Conservation (phyloP, 495 filamentous ascomycete genomes). For the Penicillium arizonense region DNA sequence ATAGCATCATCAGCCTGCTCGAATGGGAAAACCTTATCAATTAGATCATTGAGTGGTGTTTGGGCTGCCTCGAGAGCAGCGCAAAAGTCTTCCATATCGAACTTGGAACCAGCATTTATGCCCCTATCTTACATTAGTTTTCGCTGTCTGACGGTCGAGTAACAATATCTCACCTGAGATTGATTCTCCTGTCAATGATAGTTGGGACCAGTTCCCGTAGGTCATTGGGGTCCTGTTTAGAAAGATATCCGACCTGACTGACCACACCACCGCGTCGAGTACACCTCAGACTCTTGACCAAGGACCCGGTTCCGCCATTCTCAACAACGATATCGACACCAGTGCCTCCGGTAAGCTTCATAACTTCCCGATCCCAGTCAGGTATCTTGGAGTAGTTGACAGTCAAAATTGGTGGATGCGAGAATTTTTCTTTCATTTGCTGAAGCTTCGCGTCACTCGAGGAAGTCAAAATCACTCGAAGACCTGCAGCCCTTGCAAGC, state of each 20-base stretch:
- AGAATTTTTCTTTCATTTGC: slow-evolving; percentile 16
- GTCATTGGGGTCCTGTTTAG: slow-evolving; percentile 22
- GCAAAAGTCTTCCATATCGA: slow-evolving; percentile 36
- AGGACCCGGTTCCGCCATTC: slow-evolving; percentile 29
- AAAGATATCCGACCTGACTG: slow-evolving; percentile 41
- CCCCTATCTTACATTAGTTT: slow-evolving; percentile 19
- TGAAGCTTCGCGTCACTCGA: slow-evolving; percentile 35
- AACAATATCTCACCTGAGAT: slow-evolving; percentile 17
- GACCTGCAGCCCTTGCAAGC: slow-evolving; percentile 30
- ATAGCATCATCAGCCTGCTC: slow-evolving; percentile 36
- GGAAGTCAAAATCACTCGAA: slow-evolving; percentile 33
- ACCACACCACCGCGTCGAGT: slow-evolving; percentile 36
- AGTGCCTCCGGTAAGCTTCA: slow-evolving; percentile 28
- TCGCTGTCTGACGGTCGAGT: neutral
- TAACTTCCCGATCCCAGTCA: slow-evolving; percentile 35
- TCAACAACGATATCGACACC: slow-evolving; percentile 44
- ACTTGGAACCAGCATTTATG: slow-evolving; percentile 37
- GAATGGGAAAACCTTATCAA: slow-evolving; percentile 30
- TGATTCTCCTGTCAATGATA: slow-evolving; percentile 34
- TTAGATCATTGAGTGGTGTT: slow-evolving; percentile 29
- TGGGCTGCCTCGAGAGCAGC: slow-evolving; percentile 22
- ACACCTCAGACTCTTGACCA: slow-evolving; percentile 35
- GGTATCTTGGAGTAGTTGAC: slow-evolving; percentile 33
- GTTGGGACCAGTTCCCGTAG: slow-evolving; percentile 26
- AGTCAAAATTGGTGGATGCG: slow-evolving; percentile 18